Evolutionary conservation across 331 rosid species (phyloP).

Genomic region (Cydonia oblonga): DNA sequence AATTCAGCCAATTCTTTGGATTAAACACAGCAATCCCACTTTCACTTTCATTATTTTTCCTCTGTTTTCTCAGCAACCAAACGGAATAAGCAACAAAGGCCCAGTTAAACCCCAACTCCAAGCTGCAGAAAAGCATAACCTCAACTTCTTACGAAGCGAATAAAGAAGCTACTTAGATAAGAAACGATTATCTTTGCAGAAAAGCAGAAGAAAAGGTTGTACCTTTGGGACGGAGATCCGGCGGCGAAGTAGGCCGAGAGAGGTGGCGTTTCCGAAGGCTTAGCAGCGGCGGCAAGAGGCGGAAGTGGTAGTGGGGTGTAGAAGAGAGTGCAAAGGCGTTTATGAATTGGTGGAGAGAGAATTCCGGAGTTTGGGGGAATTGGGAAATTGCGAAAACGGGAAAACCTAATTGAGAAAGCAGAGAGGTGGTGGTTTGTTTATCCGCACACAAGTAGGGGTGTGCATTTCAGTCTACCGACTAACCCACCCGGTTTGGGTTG

Average conservation of each 20-base stretch:
- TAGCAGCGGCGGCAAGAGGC: background rate
- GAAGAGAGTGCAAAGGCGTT: background rate
- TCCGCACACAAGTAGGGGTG: too few species aligned
- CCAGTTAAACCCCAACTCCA: background rate
- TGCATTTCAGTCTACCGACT: too few species aligned
- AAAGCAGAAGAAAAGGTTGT: background rate
- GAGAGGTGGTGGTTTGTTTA: background rate
- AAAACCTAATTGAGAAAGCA: background rate
- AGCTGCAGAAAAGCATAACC: background rate
- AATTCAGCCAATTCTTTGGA: background rate
- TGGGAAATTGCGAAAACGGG: background rate
- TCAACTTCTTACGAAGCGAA: background rate
- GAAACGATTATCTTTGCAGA: background rate
- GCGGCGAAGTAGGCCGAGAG: slow-evolving; percentile 1
- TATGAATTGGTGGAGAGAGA: too few species aligned
- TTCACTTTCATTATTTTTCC: background rate
- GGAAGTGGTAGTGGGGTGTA: background rate
- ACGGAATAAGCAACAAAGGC: background rate
- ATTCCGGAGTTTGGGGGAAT: background rate
- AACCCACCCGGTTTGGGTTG: too few species aligned
- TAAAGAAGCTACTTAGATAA: background rate
- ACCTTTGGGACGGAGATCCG: background rate
- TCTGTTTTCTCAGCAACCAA: background rate
- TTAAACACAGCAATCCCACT: background rate
- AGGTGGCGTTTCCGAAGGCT: background rate